Base-by-base conservation (phyloP, 2,329 filamentous ascomycete species). In the Colletotrichum sansevieriae region DNA sequence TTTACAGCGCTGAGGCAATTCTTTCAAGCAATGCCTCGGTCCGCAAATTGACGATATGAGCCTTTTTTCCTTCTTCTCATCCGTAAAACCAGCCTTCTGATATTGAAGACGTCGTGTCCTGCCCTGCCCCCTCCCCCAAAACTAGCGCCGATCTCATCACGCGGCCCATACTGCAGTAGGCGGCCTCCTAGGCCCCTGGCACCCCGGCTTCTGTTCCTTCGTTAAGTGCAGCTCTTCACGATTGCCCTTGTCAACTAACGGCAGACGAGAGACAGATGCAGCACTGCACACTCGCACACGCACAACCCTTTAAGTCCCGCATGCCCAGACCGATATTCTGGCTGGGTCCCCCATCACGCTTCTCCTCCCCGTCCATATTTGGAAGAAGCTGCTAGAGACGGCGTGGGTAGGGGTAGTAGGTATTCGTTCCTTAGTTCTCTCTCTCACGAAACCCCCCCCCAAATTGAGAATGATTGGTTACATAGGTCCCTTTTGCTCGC, bases 141-240 rank as follows among this genome's bases (percentile, higher is more conserved):
- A 29, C 41, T 62, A 62, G 63, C 33, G 63, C 49, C 63, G 41
- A 66, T 66, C 57, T 44, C 63, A 62, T 62, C 55, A 65, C 63
- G 37, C 63, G 57, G 20, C 22, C n/a, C 6, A 12, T 22, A 57
- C 54, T 5, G n/a, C 22, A 25, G 57, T 41, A 54, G 59, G 59
- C 59, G 59, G 59, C 59, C 59, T 62, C 59, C 59, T 52, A 7
- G 22, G 37, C 37, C 37, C 47, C 47, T 33, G n/a, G n/a, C 47
- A 62, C 47, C 47, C 59, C n/a, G 20, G 59, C 41, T 60, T 39
- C 46, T 43, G 37, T 54, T 43, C 59, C 22, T 13, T 52, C 35
- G 29, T 20, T 18, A 56, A 56, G 20, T 39, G 37, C 37, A 39
- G 11, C 2, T 39, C 20, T 51, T 56, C 63, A 56, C 58, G 63